Evolutionary conservation across 2,329 filamentous ascomycete species (phyloP).

Genomic region (Monilinia fructigena): DNA sequence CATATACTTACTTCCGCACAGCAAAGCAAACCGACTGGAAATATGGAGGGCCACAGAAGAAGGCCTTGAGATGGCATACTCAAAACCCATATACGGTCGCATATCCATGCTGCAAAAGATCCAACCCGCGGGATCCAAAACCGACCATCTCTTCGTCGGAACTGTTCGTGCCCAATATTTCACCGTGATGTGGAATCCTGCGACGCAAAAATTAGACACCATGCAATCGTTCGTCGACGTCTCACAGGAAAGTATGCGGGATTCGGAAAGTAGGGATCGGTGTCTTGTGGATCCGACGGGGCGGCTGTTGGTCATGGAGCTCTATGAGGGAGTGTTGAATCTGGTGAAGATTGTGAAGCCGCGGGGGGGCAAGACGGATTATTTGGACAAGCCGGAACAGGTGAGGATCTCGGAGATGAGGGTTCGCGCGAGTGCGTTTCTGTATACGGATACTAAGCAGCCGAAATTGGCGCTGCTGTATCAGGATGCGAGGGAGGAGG

Average conservation of each 20-base stretch:
- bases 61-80: slow-evolving; percentile 65
- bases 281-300: slow-evolving; percentile 82
- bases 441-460: slow-evolving; percentile 54
- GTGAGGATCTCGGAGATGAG: slow-evolving; percentile 65
- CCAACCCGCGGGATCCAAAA: slow-evolving; percentile 68
- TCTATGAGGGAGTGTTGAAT: slow-evolving; percentile 67
- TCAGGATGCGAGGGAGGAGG: slow-evolving; percentile 59
- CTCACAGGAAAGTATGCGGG: slow-evolving; percentile 62
- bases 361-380: slow-evolving; percentile 52
- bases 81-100: slow-evolving; percentile 77
- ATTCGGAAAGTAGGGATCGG: slow-evolving; percentile 78
- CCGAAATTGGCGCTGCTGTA: slow-evolving; percentile 65
- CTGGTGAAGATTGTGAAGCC: slow-evolving; percentile 59
- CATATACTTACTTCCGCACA: slow-evolving; percentile 41
- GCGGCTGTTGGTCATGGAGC: slow-evolving; percentile 62
- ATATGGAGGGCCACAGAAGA: slow-evolving; percentile 69
- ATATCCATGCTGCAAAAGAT: slow-evolving; percentile 83
- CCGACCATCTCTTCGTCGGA: slow-evolving; percentile 87
- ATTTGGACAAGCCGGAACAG: slow-evolving; percentile 60
- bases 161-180: slow-evolving; percentile 91
- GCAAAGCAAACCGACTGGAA: slow-evolving; percentile 82
- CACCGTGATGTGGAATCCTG: slow-evolving; percentile 76
- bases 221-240: slow-evolving; percentile 52
- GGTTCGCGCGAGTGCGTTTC: slow-evolving; percentile 64
- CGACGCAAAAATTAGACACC: slow-evolving; percentile 51